A percentile compares a stretch with the other conserved stretches of the same genome.
Evolutionary conservation across 805 yeast species (phyloP).

Genomic region (Kodamaea jinghongensis): DNA sequence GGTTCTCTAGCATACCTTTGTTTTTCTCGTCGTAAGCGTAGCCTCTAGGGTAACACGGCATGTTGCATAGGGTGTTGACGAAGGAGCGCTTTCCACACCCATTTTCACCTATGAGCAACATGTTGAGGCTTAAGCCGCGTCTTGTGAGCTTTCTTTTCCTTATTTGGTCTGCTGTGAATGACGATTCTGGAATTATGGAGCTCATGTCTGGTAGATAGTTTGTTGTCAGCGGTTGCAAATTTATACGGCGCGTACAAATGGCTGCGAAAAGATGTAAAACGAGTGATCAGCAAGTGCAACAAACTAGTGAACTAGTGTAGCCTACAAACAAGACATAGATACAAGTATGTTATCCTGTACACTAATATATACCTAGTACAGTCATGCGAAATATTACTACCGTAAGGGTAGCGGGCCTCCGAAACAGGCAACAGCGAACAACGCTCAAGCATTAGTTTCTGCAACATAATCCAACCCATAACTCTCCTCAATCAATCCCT

Average conservation of each 20-base stretch:
- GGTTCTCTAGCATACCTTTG: too few relatives aligned
- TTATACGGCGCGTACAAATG: too few relatives aligned
- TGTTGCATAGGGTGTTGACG: slow-evolving; percentile 63
- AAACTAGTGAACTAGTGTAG: too few relatives aligned
- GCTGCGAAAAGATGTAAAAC: too few relatives aligned
- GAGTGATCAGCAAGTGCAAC: too few relatives aligned
- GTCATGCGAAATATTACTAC: too few relatives aligned
- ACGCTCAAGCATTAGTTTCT: slow-evolving; percentile 21
- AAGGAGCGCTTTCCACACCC: slow-evolving; percentile 70
- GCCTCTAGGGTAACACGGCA: slow-evolving; percentile 6
- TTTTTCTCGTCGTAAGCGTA: neutral
- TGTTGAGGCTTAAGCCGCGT: slow-evolving; percentile 23
- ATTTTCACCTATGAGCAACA: slow-evolving; percentile 37
- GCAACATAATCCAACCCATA: slow-evolving; percentile 81
- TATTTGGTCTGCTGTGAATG: slow-evolving; percentile 20
- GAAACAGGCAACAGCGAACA: too few relatives aligned
- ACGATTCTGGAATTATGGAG: slow-evolving; percentile 2
- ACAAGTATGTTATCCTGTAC: too few relatives aligned
- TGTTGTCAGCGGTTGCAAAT: too few relatives aligned
- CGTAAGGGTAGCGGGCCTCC: too few relatives aligned
- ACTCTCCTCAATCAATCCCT: slow-evolving; percentile 80
- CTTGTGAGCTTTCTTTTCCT: slow-evolving; percentile 19
- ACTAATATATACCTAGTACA: too few relatives aligned
- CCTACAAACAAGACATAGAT: too few relatives aligned
- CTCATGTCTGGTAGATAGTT: neutral